A percentile compares a stretch with the other conserved stretches of the same genome.
These are phyloP conservation scores for Chrysanthemum lavandulifolium DNA, from an alignment of 129 eudicot genomes.

Conservation along the genomic window DNA sequence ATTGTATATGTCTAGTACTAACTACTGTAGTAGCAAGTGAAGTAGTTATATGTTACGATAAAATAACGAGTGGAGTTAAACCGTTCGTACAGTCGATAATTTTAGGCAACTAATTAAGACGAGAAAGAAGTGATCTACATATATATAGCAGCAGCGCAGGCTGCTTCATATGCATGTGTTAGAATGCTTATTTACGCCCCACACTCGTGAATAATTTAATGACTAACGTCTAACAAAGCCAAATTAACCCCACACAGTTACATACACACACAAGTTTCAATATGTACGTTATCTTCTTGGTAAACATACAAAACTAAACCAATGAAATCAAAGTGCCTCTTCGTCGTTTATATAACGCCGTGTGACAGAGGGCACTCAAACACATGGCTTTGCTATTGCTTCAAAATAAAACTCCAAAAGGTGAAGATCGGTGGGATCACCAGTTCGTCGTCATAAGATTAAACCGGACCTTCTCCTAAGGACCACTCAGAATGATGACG, in stretches of 20 bases:
- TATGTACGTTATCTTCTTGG: constrained; percentile 14
- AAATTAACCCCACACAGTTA: constrained; percentile 26
- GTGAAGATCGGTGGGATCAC: too few relatives aligned
- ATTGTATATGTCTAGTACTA: too few relatives aligned
- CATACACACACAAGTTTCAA: constrained; percentile 16
- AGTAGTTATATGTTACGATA: constrained; percentile 17
- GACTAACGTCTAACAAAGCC: constrained; percentile 31
- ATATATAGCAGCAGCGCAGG: neutral
- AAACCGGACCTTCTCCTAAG: too few relatives aligned
- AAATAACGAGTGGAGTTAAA: constrained; percentile 14
- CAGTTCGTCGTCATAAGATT: too few relatives aligned
- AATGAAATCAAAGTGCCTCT: constrained; percentile 15
- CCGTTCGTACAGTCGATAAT: constrained; percentile 16
- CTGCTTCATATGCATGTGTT: constrained; percentile 19
- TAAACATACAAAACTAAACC: constrained; percentile 18
- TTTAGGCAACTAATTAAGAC: neutral
- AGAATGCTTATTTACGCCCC: constrained; percentile 16
- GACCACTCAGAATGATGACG: too few relatives aligned
- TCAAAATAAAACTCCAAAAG: neutral
- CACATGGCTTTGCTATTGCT: constrained; percentile 27
- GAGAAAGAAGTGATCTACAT: neutral
- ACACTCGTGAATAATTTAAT: constrained; percentile 18
- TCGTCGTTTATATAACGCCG: constrained; percentile 31
- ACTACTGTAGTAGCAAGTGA: neutral
- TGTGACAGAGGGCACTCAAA: constrained; percentile 20